These are phyloP conservation scores for Pisolithus marmoratus DNA, from an alignment of 768 basidiomycete genomes.

Conservation along the genomic window DNA sequence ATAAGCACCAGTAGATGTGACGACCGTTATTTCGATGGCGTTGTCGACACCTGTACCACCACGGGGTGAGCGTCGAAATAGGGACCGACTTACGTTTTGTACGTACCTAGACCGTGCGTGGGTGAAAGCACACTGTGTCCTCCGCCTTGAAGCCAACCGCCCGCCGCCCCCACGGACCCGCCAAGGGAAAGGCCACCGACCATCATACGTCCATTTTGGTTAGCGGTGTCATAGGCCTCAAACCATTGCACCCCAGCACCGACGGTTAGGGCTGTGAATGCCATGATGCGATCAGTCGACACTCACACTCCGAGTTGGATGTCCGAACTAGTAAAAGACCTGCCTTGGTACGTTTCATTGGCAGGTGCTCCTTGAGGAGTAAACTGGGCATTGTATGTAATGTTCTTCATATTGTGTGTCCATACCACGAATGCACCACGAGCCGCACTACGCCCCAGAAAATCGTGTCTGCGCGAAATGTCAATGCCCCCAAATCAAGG, in stretches of 20 bases:
- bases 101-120: conserved; percentile 37
- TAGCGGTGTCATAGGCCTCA: conserved; percentile 36
- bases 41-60: conserved; percentile 39
- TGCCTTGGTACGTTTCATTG: conserved; percentile 18
- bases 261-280: conserved; percentile 22
- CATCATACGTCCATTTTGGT: conserved; percentile 35
- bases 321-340: neutral
- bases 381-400: conserved; percentile 27
- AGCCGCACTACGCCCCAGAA: conserved; percentile 34
- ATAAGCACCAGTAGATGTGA: conserved; percentile 37
- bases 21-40: conserved; percentile 38
- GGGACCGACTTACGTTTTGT: neutral
- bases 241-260: conserved; percentile 43
- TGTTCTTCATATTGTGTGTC: conserved; percentile 37
- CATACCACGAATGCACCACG: conserved; percentile 35
- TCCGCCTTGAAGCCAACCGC: conserved; percentile 45
- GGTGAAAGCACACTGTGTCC: conserved; percentile 40
- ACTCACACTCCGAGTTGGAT: neutral
- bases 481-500: neutral
- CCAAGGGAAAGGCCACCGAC: conserved; percentile 39
- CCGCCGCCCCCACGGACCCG: conserved; percentile 41
- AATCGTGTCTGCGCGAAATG: conserved; percentile 27
- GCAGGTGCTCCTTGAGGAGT: conserved; percentile 26
- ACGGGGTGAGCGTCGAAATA: neutral
- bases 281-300: conserved; percentile 8